Evolutionary conservation across 2,329 filamentous ascomycete genomes (phyloP).

Genomic region (Cercospora canescens): DNA sequence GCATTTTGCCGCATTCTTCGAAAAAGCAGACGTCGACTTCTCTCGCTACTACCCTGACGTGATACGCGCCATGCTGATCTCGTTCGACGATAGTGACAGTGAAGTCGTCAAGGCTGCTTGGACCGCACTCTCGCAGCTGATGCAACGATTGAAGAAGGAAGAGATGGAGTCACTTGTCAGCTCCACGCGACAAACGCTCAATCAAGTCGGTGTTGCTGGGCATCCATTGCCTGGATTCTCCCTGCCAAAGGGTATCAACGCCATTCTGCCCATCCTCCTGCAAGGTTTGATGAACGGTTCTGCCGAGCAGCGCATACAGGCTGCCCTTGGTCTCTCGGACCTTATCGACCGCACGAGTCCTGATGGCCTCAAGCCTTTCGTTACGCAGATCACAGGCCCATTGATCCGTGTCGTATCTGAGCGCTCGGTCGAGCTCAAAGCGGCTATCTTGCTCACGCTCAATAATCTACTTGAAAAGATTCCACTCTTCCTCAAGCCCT

Average conservation of each 20-base stretch:
- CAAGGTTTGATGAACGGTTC: slow-evolving; percentile 98
- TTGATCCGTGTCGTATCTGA: slow-evolving; percentile 97
- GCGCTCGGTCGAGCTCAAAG: slow-evolving; percentile 92
- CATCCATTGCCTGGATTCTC: slow-evolving; percentile 82
- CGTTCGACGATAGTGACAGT: slow-evolving; percentile 82
- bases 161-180: slow-evolving; percentile 93
- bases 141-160: slow-evolving; percentile 87
- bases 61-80: slow-evolving; percentile 83
- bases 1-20: slow-evolving; percentile 86
- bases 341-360: slow-evolving; percentile 90
- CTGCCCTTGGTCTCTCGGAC: slow-evolving; percentile 91
- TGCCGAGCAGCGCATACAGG: slow-evolving; percentile 84
- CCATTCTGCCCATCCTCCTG: slow-evolving; percentile 92
- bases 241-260: slow-evolving; percentile 94
- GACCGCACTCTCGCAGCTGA: slow-evolving; percentile 83
- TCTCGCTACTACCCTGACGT: slow-evolving; percentile 96
- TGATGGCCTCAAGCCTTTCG: slow-evolving; percentile 86
- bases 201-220: slow-evolving; percentile 85
- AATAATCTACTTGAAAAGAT: slow-evolving; percentile 98
- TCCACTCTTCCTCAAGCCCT: slow-evolving; percentile 90
- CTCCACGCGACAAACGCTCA: slow-evolving; percentile 81
- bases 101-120: slow-evolving; percentile 88
- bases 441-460: slow-evolving; percentile 87
- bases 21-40: slow-evolving; percentile 78
- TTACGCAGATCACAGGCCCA: slow-evolving; percentile 95